phyloP scores from a whole-genome alignment of 129 eudicot species.

The Deinandra increscens region DNA sequence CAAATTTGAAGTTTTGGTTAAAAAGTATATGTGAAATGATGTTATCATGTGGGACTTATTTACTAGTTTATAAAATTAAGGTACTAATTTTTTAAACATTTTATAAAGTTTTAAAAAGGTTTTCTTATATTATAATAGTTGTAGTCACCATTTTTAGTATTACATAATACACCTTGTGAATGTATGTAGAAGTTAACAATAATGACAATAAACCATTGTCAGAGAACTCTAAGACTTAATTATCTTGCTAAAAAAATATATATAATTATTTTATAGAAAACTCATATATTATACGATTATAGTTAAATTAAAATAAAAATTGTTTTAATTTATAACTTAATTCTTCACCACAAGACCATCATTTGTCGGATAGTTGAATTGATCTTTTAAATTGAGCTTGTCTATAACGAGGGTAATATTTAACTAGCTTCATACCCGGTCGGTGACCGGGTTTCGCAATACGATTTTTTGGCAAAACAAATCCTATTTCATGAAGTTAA shows the following conservation, averaged over 20 bases:
- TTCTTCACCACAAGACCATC: conserved; percentile 1
- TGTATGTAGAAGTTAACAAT: too few species aligned
- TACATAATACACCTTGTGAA: not conserved
- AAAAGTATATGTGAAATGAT: not conserved
- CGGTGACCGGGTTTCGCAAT: too few species aligned
- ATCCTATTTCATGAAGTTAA: too few species aligned
- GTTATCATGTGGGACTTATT: too few species aligned
- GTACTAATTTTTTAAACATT: too few species aligned
- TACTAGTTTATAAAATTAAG: too few species aligned
- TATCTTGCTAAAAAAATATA: not conserved
- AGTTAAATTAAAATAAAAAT: not conserved
- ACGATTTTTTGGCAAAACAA: too few species aligned
- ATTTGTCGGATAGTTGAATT: conserved; percentile 11
- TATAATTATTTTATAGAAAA: not conserved
- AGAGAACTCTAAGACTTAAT: too few species aligned
- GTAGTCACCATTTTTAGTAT: not conserved
- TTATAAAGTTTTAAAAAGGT: not conserved
- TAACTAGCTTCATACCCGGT: too few species aligned
- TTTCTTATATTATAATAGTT: not conserved
- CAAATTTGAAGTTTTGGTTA: not conserved
- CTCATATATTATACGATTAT: not conserved
- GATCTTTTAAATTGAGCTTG: conserved; percentile 14
- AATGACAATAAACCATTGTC: too few species aligned
- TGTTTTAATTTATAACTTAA: not conserved
- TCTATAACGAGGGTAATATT: conserved; percentile 19